Percentiles rank a stretch among this genome's conserved stretches.
These are phyloP conservation scores for Boletus tylopilopsis DNA, from an alignment of 768 basidiomycete species.

Conservation along the genomic window DNA sequence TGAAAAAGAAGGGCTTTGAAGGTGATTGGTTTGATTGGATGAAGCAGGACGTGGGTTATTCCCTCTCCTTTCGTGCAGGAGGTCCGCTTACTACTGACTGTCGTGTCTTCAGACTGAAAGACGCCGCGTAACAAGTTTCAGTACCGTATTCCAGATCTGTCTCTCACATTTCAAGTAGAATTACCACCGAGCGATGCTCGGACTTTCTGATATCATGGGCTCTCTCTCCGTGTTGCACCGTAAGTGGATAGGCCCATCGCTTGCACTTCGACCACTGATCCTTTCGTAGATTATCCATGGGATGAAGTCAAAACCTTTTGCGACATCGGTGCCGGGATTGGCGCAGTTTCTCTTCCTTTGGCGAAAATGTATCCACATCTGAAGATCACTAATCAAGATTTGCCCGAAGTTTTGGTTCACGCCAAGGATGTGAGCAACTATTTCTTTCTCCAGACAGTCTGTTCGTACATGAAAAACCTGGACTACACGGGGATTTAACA, in stretches of 20 bases:
- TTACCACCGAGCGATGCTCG: conserved; percentile 25
- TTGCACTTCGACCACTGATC: background rate
- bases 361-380: conserved; percentile 25
- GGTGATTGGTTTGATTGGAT: conserved; percentile 24
- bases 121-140: conserved; percentile 8
- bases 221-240: conserved; percentile 23
- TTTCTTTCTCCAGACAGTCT: too few species aligned
- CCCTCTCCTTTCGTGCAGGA: background rate
- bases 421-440: conserved; percentile 23
- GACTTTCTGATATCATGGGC: conserved; percentile 19
- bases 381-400: conserved; percentile 26
- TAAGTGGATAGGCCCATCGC: conserved; percentile 1
- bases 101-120: conserved; percentile 8
- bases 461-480: background rate
- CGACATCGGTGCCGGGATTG: conserved; percentile 30
- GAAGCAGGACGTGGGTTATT: conserved; percentile 15
- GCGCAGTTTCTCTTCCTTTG: conserved; percentile 27
- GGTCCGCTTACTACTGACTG: background rate
- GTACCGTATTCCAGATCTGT: background rate
- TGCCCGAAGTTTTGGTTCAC: conserved; percentile 24
- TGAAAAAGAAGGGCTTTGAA: conserved; percentile 13
- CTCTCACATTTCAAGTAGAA: conserved; percentile 11
- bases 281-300: conserved; percentile 24
- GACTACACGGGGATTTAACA: too few species aligned
- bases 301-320: conserved; percentile 22